These are phyloP conservation scores for Logfia minima DNA, from an alignment of 129 eudicot genomes.

Conservation along the genomic window DNA sequence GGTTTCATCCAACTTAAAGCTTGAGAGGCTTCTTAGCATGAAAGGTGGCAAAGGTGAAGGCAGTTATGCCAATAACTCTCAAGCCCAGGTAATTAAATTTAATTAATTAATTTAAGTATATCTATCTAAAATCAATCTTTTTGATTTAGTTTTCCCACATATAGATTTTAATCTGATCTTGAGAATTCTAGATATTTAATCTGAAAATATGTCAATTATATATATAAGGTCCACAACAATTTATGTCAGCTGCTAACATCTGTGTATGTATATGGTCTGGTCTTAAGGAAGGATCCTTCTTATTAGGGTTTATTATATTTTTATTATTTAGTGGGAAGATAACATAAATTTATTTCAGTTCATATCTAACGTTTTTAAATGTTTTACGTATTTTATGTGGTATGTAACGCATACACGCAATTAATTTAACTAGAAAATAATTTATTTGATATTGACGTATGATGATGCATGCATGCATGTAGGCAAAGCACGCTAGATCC, in stretches of 20 bases:
- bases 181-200: neutral
- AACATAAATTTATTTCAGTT: neutral
- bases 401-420: neutral
- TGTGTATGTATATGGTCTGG: conserved; percentile 16
- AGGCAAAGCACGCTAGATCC: conserved; percentile 88
- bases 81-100: conserved; percentile 70
- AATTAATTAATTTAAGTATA: too few species aligned
- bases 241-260: neutral
- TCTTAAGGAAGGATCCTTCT: conserved; percentile 19
- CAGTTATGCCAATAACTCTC: conserved; percentile 91
- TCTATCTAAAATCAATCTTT: neutral
- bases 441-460: conserved; percentile 13
- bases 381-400: neutral
- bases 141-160: too few species aligned
- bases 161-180: neutral
- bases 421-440: neutral
- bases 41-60: conserved; percentile 94
- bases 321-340: neutral
- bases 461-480: conserved; percentile 35
- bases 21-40: conserved; percentile 90
- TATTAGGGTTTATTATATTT: neutral
- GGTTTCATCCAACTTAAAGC: conserved; percentile 63
- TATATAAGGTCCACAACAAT: neutral
- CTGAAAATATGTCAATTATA: neutral
- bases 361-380: neutral